phyloP scores from a whole-genome alignment of 768 basidiomycete species.

The Pleurotus tuoliensis region DNA sequence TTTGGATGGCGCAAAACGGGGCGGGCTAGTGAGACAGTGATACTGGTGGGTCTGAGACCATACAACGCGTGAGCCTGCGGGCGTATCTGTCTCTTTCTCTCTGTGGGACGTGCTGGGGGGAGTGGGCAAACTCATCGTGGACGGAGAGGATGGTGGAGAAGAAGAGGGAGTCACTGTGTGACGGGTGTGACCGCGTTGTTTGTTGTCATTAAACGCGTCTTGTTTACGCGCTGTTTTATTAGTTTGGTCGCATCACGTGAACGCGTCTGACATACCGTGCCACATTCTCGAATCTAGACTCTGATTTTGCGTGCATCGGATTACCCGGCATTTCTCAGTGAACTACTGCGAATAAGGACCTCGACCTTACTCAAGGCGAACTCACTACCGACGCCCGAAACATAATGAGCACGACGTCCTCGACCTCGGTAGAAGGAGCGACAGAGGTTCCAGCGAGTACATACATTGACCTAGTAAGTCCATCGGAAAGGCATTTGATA shows the following conservation, averaged over 20 bases:
- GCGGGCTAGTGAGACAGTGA: conserved; percentile 32
- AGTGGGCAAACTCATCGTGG: conserved; percentile 48
- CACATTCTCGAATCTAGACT: too few relatives aligned
- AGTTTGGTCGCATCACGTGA: conserved; percentile 10
- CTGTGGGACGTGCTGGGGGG: conserved; percentile 58
- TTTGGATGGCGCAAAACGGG: conserved; percentile 20
- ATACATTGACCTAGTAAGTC: too few relatives aligned
- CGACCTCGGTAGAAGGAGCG: too few relatives aligned
- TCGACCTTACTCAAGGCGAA: too few relatives aligned
- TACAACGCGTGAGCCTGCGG: conserved; percentile 33
- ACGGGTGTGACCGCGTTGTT: conserved; percentile 21
- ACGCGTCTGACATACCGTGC: too few relatives aligned
- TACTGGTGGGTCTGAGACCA: conserved; percentile 53
- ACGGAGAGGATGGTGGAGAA: conserved; percentile 10
- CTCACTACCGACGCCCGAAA: too few relatives aligned
- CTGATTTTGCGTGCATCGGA: too few relatives aligned
- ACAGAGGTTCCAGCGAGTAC: too few relatives aligned
- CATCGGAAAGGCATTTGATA: too few relatives aligned
- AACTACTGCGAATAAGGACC: too few relatives aligned
- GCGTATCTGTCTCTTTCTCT: conserved; percentile 43
- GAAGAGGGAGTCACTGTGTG: conserved; percentile 7
- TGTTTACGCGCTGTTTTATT: conserved; percentile 32
- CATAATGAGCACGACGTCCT: too few relatives aligned
- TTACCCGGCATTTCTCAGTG: too few relatives aligned
- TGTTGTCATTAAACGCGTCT: conserved; percentile 30